A percentile compares a stretch with the other conserved stretches of the same genome.
Evolutionary conservation across 305 asterid genomes (phyloP).

Genomic region (Solanum hybrid): DNA sequence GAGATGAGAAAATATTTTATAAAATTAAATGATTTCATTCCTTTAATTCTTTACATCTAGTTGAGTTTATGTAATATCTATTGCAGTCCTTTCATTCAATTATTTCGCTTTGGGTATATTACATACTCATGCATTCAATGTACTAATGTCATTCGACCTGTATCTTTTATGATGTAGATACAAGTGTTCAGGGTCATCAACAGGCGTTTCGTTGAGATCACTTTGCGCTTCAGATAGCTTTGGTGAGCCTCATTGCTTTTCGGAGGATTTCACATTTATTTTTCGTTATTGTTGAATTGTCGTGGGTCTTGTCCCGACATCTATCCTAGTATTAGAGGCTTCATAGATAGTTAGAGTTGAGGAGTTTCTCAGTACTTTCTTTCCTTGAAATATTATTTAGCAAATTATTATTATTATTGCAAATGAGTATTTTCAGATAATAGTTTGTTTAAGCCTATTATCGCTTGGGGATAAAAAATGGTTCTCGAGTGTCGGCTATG

Average conservation of each 20-base stretch:
- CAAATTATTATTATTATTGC: neutral
- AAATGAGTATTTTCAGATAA: neutral
- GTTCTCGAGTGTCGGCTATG: neutral
- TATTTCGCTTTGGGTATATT: no score
- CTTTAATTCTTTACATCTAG: no score
- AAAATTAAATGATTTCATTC: no score
- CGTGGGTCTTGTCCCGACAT: neutral
- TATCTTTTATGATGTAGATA: neutral
- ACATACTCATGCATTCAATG: no score
- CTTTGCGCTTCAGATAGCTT: neutral
- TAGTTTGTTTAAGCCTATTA: neutral
- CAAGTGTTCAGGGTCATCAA: neutral
- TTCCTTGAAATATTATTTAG: neutral
- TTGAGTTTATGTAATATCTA: no score
- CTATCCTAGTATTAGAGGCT: neutral
- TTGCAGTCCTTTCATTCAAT: no score
- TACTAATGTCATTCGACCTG: no score
- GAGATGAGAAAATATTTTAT: no score
- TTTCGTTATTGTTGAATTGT: neutral
- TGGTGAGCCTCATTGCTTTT: neutral
- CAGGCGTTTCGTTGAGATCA: neutral
- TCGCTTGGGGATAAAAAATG: neutral
- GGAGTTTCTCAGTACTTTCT: neutral
- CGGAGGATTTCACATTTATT: neutral
- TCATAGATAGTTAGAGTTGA: neutral